Percentiles rank a stretch among this genome's conserved stretches.
These are phyloP conservation scores for Fusarium ambrosium DNA, from an alignment of 2,329 filamentous ascomycete species.

Conservation along the genomic window DNA sequence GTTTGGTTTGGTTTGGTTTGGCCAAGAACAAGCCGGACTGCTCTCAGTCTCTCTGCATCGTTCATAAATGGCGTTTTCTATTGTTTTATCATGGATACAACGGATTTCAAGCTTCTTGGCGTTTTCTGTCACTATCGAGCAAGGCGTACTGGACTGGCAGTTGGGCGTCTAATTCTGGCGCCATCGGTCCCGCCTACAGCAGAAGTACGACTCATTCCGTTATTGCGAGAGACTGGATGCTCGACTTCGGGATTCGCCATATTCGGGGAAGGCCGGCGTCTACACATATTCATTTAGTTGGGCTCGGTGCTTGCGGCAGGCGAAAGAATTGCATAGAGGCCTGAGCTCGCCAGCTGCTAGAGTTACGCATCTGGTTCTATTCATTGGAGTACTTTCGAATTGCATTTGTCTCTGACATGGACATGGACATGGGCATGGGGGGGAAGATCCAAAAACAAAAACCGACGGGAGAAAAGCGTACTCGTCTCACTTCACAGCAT, in stretches of 20 bases:
- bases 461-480: neutral
- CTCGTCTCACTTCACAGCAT: neutral
- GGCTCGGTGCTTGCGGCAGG: neutral
- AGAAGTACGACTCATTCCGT: slow-evolving; percentile 14
- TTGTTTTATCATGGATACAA: slow-evolving; percentile 13
- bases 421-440: neutral
- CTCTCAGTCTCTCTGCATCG: slow-evolving; percentile 17
- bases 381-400: neutral
- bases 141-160: slow-evolving; percentile 14
- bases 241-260: slow-evolving; percentile 6
- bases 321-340: neutral
- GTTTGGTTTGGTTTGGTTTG: neutral
- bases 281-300: neutral
- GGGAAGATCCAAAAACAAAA: neutral
- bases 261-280: neutral
- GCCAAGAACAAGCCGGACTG: slow-evolving; percentile 4
- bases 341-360: neutral
- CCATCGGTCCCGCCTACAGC: slow-evolving; percentile 7
- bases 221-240: slow-evolving; percentile 6
- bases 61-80: slow-evolving; percentile 26
- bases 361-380: neutral
- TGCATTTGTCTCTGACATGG: neutral
- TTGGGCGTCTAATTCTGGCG: slow-evolving; percentile 20
- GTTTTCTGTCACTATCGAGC: slow-evolving; percentile 21
- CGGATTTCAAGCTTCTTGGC: slow-evolving; percentile 3